Base-by-base conservation (phyloP, 2,329 filamentous ascomycete genomes). In the Endocalyx cinctus region DNA sequence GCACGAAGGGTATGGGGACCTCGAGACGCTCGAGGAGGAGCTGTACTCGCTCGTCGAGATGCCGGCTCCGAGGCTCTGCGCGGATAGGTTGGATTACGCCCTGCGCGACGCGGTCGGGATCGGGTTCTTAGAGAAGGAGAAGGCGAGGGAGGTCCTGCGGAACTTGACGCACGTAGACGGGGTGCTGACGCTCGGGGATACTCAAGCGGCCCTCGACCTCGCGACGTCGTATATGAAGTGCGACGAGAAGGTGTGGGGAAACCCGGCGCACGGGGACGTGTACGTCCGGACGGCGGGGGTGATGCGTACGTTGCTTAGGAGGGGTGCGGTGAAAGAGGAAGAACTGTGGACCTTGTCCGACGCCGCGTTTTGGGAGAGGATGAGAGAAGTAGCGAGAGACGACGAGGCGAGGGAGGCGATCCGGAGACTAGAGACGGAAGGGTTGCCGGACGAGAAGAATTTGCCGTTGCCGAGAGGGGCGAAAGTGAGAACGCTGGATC, bases 51-150 rank as follows among this genome's bases (percentile, higher is more conserved):
- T 64, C 5, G 61, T 64, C 4, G 61, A 64, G 38, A 50, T 42
- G 50, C 48, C 54, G 5, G 44, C 60, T 17, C 61, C 61, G 5
- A 58, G 54, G 18, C 56, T 64, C 3, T 64, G 59, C 35, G 59
- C 61, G 15, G 61, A 64, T 37, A 51, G 60, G 19, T 50, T 64
- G 6, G 61, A 64, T 41, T 64, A 64, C 33, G 50, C 54, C 13
- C 43, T 64, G 16, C 59, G 60, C 14, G 61, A 63, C 29, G 33
- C 53, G 1, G 49, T 61, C 2, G 50, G 43, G 2, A 58, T 60
- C 22, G 50, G n/a, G n/a, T n/a, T n/a, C n/a, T n/a, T n/a, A n/a
- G n/a, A n/a, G n/a, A n/a, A n/a, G n/a, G n/a, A n/a, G n/a, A n/a
- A n/a, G n/a, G n/a, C n/a, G n/a, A n/a, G n/a, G n/a, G n/a, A n/a